Base-by-base conservation (phyloP, 495 filamentous ascomycete genomes). In the Penicillium verhagenii region DNA sequence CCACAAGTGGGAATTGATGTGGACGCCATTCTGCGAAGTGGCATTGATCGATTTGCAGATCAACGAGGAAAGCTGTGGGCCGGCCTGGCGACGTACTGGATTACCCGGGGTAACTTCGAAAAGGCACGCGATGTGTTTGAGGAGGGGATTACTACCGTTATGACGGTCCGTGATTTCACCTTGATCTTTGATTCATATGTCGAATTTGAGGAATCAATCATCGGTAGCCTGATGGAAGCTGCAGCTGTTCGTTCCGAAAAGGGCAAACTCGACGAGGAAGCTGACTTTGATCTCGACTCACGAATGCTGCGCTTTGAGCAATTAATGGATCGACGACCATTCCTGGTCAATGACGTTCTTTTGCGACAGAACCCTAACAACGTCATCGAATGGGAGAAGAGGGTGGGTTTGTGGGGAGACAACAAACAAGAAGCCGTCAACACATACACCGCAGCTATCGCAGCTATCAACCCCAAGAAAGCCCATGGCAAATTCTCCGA, bases 151-250 rank as follows among this genome's bases (percentile, higher is more conserved):
- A 96, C 90, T 24, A 97, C 94, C 1, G 95, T 97, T 52, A 96
- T 97, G 93, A 99, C 95, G 4, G 91, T 97, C n/a, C 84, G 95
- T 47, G 95, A 99, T 72, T 99, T 99, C 63, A 95, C 93, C 0
- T 81, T 97, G 40, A 85, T 97, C 20, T 99, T 99, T 59, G 95
- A 99, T 67, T 88, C 91, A 0, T 99, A 99, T 65, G 84, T 87
- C 37, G 95, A 99, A 69, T 96, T 96, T 42, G 95, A 99, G 67
- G 95, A 99, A 72, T 92, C 92, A 0, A 88, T 97, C 62, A 97
- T 97, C 55, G 85, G 89, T 24, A 88, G 81, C 35, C 70, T 97
- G 66, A 96, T 97, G 87, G 92, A 97, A 64, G 79, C 86, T 37
- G 92, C 92, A 8, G 89, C 91, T 2, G 71, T 76, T 39, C 87